Conservation (phyloP, 2,329 filamentous ascomycete species). For the Aspergillus ochraceus region DNA sequence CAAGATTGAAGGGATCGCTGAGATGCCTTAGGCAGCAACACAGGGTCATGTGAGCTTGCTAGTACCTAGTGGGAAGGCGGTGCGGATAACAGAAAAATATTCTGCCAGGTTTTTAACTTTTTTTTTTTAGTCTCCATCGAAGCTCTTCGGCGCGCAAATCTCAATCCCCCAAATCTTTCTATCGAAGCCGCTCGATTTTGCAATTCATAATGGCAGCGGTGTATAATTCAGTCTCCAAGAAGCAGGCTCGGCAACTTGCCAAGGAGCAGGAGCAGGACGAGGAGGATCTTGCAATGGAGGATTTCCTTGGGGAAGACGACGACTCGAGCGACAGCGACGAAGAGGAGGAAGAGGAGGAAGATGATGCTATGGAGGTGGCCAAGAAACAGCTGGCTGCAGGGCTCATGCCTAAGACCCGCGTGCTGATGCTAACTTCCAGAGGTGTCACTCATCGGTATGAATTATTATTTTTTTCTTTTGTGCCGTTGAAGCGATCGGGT, state of each 20-base stretch:
- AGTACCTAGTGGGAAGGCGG: conserved; percentile 21
- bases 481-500: neutral
- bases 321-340: conserved; percentile 42
- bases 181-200: conserved; percentile 12
- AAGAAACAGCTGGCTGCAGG: conserved; percentile 36
- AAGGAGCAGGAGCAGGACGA: conserved; percentile 54
- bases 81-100: conserved; percentile 32
- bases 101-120: conserved; percentile 30
- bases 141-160: conserved; percentile 16
- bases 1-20: no score
- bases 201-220: conserved; percentile 64
- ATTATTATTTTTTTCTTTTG: neutral
- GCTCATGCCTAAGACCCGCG: conserved; percentile 55
- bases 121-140: conserved; percentile 29
- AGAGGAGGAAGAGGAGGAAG: conserved; percentile 28
- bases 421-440: conserved; percentile 87
- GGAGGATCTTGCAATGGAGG: conserved; percentile 40
- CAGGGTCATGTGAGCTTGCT: neutral
- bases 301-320: conserved; percentile 36
- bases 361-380: conserved; percentile 22
- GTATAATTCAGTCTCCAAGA: conserved; percentile 72
- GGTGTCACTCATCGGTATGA: conserved; percentile 82
- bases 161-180: conserved; percentile 11
- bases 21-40: neutral
- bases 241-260: conserved; percentile 44